Base-by-base conservation (phyloP, 2,329 filamentous ascomycete genomes). In the Graphiopsis chlorocephala region DNA sequence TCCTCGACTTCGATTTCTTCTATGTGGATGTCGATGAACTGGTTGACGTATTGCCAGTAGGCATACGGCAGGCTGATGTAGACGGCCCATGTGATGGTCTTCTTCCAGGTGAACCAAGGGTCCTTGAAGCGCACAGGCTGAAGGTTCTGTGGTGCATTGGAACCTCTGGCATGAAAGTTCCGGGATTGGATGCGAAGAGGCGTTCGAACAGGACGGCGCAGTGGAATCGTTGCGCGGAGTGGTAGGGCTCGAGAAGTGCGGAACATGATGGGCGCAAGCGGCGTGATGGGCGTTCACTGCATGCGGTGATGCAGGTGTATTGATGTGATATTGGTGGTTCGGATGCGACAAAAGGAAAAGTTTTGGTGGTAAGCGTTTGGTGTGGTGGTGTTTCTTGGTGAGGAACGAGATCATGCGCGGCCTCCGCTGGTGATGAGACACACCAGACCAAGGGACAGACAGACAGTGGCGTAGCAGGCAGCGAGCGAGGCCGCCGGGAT, bases 1-100 rank as follows among this genome's bases (percentile, higher is more conserved):
- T 68, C 66, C n/a, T 68, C 64, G 14, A 67, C 71, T 20, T 71
- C 72, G 15, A 72, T 53, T 12, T 72, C 64, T 61, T 75, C 74
- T 45, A 76, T 65, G 63, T 72, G 70, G 52, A 76, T 59, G 26
- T 72, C 71, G 12, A 74, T 56, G 48, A 67, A 68, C 7, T 70
- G 66, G 5, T 68, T 65, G 28, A 76, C 63, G 52, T 74, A 57
- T 35, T 64, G 65, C 42, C 66, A 56, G 60, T 69, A 73, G 50
- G 57, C 69, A 35, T 71, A 71, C 29, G 57, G 48, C 23, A 48
- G 26, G 8, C 26, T 38, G 23, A 48, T 20, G 57, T 60, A 60
- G 57, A 61, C 28, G 8, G 28, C 31, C 29, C 15, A 55, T 29
- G 63, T 61, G 48, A 59, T 35, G 14, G 31, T 38, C 47, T 50